Percentiles rank a stretch among this genome's conserved stretches.
phyloP scores from a whole-genome alignment of 1,284 basidiomycete genomes.

The Mycena sp. region DNA sequence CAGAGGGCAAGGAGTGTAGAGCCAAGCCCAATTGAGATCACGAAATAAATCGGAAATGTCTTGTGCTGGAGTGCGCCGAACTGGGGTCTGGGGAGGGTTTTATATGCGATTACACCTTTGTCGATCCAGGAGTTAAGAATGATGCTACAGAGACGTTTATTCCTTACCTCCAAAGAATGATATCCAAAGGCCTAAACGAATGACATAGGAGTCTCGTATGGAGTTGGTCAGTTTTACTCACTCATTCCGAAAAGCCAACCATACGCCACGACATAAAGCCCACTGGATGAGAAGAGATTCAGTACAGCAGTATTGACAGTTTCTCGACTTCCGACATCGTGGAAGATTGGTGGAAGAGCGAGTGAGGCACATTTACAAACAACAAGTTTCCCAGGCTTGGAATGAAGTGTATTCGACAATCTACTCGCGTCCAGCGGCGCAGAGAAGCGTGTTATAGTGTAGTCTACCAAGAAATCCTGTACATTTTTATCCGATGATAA shows the following conservation, averaged over 20 bases:
- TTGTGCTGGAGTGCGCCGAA: constrained; percentile 82
- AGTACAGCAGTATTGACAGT: constrained; percentile 53
- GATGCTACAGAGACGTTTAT: neutral
- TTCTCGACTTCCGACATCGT: constrained; percentile 11
- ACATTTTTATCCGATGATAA: constrained; percentile 84
- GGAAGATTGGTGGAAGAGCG: neutral
- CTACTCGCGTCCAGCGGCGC: constrained; percentile 9
- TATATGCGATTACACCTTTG: constrained; percentile 67
- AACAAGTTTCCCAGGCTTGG: too few species aligned
- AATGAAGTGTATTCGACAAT: neutral
- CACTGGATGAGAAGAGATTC: constrained; percentile 50
- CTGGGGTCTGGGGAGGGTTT: constrained; percentile 58
- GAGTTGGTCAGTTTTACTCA: too few species aligned
- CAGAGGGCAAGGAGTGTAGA: constrained; percentile 68
- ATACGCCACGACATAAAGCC: constrained; percentile 66
- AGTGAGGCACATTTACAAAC: neutral
- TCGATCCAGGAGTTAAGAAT: constrained; percentile 1
- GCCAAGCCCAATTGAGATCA: constrained; percentile 65
- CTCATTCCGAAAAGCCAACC: constrained; percentile 76
- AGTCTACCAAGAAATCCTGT: constrained; percentile 33
- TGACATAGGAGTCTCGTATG: too few species aligned
- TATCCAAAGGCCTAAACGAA: constrained; percentile 58
- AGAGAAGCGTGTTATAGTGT: constrained; percentile 49
- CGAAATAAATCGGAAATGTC: constrained; percentile 82
- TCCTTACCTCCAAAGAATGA: constrained; percentile 69